Conservation (phyloP, 208 protist genomes). For the Crithidia mellificae region DNA sequence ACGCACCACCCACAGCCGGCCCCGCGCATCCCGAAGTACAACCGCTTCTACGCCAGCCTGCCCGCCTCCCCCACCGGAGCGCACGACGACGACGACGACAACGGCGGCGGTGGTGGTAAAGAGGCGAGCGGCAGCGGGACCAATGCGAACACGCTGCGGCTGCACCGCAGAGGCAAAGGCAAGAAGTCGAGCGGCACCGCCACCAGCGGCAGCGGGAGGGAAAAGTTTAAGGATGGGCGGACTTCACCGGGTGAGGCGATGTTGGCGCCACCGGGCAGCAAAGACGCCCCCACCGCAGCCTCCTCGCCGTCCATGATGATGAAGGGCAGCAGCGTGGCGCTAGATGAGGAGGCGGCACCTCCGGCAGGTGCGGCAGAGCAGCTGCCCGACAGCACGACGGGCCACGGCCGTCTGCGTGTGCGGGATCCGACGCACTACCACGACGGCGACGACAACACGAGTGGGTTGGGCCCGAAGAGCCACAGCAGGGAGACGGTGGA, state of each 20-base stretch:
- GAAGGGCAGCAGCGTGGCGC: neutral
- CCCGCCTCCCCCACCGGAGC: conserved; percentile 16
- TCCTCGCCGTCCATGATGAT: neutral
- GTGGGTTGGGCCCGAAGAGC: neutral
- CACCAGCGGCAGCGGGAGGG: neutral
- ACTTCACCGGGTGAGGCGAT: neutral
- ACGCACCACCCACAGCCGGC: conserved; percentile 8
- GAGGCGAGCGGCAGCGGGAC: no score
- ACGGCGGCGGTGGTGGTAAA: neutral
- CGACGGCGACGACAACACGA: neutral
- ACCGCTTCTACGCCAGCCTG: conserved; percentile 43
- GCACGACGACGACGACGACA: neutral
- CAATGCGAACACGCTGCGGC: no score
- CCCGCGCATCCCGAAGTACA: conserved; percentile 40
- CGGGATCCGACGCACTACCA: neutral
- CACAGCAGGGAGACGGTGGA: conserved; percentile 16
- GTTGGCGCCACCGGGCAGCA: neutral
- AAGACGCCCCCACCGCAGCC: conserved; percentile 8
- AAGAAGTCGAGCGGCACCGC: neutral
- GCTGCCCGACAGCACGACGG: neutral
- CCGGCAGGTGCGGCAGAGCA: neutral
- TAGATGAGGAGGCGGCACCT: conserved; percentile 5
- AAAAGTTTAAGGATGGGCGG: neutral
- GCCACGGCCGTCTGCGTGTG: neutral
- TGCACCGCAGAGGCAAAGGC: no score